Evolutionary conservation across 2,329 filamentous ascomycete genomes (phyloP).

Genomic region (Fusarium circinatum): DNA sequence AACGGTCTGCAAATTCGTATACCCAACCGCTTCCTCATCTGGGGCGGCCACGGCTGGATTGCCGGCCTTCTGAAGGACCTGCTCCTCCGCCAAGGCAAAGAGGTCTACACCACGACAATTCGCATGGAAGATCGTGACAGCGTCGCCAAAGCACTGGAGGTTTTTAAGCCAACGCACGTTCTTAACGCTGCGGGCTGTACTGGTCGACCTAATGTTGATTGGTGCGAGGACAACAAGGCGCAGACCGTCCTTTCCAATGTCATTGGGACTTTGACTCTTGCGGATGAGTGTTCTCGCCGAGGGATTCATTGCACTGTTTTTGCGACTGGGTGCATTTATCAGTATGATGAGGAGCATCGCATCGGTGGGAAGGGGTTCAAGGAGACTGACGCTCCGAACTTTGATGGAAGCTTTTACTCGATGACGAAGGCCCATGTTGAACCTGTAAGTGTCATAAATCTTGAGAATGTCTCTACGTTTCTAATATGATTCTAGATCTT

Average conservation of each 20-base stretch:
- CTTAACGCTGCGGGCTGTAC: slow-evolving; percentile 74
- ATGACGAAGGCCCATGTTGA: slow-evolving; percentile 60
- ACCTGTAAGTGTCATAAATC: slow-evolving; percentile 41
- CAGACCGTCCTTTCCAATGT: slow-evolving; percentile 75
- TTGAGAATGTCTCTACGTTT: background rate
- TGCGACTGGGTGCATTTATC: slow-evolving; percentile 75
- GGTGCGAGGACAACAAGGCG: slow-evolving; percentile 70
- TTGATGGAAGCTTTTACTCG: slow-evolving; percentile 74
- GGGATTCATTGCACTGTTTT: slow-evolving; percentile 73
- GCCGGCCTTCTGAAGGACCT: slow-evolving; percentile 69
- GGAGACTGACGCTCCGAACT: slow-evolving; percentile 72
- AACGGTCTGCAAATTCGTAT: background rate
- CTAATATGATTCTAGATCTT: slow-evolving; percentile 59
- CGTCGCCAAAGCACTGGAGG: slow-evolving; percentile 67
- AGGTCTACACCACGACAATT: slow-evolving; percentile 68
- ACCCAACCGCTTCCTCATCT: slow-evolving; percentile 59
- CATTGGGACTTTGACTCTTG: slow-evolving; percentile 71
- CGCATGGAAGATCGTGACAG: slow-evolving; percentile 69
- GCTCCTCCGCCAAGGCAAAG: slow-evolving; percentile 68
- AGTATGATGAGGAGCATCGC: slow-evolving; percentile 67
- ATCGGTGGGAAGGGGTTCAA: slow-evolving; percentile 68
- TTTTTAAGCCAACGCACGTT: slow-evolving; percentile 72
- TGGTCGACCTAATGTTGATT: slow-evolving; percentile 49
- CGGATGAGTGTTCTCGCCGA: slow-evolving; percentile 68
- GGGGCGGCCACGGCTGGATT: slow-evolving; percentile 72